A percentile compares a stretch with the other conserved stretches of the same genome.
Evolutionary conservation across 805 yeast genomes (phyloP).

Genomic region (Candida piceae): DNA sequence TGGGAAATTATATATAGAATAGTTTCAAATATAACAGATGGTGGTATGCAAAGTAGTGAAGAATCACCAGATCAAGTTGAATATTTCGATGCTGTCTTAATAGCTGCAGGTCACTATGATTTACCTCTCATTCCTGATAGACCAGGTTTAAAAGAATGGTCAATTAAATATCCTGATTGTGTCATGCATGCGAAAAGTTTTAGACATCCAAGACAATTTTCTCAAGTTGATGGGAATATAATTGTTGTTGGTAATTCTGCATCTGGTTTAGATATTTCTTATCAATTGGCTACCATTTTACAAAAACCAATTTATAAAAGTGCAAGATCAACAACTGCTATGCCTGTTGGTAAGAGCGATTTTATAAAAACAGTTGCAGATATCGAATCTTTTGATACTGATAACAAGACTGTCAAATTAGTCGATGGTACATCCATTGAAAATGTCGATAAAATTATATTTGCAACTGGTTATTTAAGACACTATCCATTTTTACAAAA

Average conservation of each 20-base stretch:
- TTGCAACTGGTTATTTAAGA: conserved; percentile 68
- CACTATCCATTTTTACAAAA: conserved; percentile 51
- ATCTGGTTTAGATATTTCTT: conserved; percentile 67
- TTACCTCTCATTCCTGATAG: conserved; percentile 56
- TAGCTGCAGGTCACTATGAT: conserved; percentile 60
- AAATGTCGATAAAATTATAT: conserved; percentile 52
- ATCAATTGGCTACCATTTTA: conserved; percentile 46
- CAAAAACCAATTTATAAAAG: conserved; percentile 43
- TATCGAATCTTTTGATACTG: conserved; percentile 34
- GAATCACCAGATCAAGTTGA: conserved; percentile 28
- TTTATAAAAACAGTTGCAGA: conserved; percentile 40
- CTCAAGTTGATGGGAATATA: conserved; percentile 35
- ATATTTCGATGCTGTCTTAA: conserved; percentile 55
- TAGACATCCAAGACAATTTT: conserved; percentile 39
- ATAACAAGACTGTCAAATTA: conserved; percentile 36
- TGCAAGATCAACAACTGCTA: conserved; percentile 38
- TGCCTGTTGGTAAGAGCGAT: conserved; percentile 42
- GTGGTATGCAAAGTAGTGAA: conserved; percentile 19
- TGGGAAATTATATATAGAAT: conserved; percentile 42
- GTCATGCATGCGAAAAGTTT: conserved; percentile 56
- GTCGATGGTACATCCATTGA: conserved; percentile 42
- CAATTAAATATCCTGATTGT: conserved; percentile 37
- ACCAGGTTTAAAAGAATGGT: conserved; percentile 48
- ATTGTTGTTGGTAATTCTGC: conserved; percentile 74
- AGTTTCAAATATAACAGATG: conserved; percentile 29